Conservation (phyloP, 2,329 filamentous ascomycete genomes). For the Cladosporium sp. region DNA sequence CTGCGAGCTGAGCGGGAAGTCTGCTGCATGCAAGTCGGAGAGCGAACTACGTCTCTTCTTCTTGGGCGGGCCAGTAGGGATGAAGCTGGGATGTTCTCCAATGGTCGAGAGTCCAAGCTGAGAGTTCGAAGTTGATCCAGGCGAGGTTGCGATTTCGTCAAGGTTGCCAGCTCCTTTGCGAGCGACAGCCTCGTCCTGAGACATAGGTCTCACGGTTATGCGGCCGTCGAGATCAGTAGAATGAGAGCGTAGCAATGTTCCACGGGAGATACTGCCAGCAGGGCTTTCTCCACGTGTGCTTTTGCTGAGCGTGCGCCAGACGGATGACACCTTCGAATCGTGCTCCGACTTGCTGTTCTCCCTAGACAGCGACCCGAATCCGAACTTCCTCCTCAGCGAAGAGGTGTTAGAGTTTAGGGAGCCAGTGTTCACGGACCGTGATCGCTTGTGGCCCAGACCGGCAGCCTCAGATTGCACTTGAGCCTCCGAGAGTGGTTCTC, state of each 20-base stretch:
- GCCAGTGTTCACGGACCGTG: slow-evolving; percentile 55
- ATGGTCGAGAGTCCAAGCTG: slow-evolving; percentile 43
- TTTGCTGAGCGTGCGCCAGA: slow-evolving; percentile 87
- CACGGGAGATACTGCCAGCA: slow-evolving; percentile 59
- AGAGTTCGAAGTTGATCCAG: slow-evolving; percentile 17
- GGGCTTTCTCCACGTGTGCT: slow-evolving; percentile 58
- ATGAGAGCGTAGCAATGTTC: slow-evolving; percentile 61
- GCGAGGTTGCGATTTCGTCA: slow-evolving; percentile 30
- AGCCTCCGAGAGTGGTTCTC: slow-evolving; percentile 45
- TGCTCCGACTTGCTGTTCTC: slow-evolving; percentile 71
- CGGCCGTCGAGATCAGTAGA: slow-evolving; percentile 66
- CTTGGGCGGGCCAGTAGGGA: slow-evolving; percentile 43
- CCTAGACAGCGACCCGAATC: slow-evolving; percentile 64
- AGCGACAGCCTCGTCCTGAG: slow-evolving; percentile 45
- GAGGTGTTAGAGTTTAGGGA: slow-evolving; percentile 82
- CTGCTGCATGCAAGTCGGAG: slow-evolving; percentile 70
- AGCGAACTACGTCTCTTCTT: slow-evolving; percentile 88
- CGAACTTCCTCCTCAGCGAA: slow-evolving; percentile 77
- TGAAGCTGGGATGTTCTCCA: slow-evolving; percentile 41
- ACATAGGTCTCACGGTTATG: slow-evolving; percentile 46
- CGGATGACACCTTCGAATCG: slow-evolving; percentile 64
- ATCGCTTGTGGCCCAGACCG: slow-evolving; percentile 39
- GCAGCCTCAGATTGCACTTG: slow-evolving; percentile 18
- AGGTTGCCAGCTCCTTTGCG: slow-evolving; percentile 27
- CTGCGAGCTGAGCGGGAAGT: slow-evolving; percentile 37